A percentile compares a stretch with the other conserved stretches of the same genome.
phyloP scores from a whole-genome alignment of 169 alveolate species.

The Plasmodium gallinaceum region DNA sequence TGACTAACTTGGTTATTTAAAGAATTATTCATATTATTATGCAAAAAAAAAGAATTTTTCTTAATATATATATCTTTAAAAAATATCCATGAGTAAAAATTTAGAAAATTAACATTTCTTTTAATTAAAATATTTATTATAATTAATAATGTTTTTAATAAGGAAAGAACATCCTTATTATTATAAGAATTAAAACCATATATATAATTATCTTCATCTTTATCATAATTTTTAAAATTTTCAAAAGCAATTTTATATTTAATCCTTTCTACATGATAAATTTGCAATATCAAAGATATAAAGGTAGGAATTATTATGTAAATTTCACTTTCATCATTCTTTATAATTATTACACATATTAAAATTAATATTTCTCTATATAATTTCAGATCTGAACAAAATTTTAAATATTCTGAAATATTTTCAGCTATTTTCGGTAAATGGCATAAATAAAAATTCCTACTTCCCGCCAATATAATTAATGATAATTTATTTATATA shows the following conservation, averaged over 20 bases:
- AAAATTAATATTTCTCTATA: constrained; percentile 70
- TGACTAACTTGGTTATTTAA: not conserved
- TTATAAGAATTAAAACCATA: constrained; percentile 59
- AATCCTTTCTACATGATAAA: constrained; percentile 69
- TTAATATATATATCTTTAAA: constrained; percentile 54
- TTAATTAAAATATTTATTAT: constrained; percentile 61
- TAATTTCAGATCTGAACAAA: constrained; percentile 56
- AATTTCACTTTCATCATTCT: constrained; percentile 77
- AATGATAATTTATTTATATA: constrained; percentile 73
- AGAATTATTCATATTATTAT: constrained; percentile 18
- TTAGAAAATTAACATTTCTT: constrained; percentile 50
- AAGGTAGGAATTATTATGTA: constrained; percentile 73
- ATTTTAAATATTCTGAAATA: constrained; percentile 70
- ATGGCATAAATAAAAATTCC: constrained; percentile 48
- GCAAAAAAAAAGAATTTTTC: constrained; percentile 21
- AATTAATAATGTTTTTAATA: constrained; percentile 50
- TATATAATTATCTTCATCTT: constrained; percentile 71
- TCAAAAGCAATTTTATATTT: constrained; percentile 63
- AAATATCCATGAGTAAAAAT: constrained; percentile 72
- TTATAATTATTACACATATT: constrained; percentile 52
- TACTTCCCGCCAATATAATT: constrained; percentile 44
- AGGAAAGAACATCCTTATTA: constrained; percentile 45
- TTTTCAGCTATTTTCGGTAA: constrained; percentile 77
- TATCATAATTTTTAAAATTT: constrained; percentile 21
- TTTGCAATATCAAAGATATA: constrained; percentile 62